Base-by-base conservation (phyloP, 805 yeast species). In the Yarrowia osloensis region DNA sequence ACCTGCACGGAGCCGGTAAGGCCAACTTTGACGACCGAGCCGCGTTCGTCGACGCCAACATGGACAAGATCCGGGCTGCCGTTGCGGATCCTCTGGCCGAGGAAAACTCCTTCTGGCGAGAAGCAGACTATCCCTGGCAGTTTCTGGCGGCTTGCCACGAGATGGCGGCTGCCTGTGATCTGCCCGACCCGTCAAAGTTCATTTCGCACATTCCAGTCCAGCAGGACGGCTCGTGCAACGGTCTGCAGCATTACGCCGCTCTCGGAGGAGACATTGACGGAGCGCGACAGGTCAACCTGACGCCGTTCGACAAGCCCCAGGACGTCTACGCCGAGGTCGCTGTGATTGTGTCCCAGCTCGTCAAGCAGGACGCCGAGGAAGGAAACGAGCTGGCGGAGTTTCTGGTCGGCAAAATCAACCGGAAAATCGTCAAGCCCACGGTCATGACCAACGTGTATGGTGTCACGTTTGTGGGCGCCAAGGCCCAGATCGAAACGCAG, bases 391-490 rank as follows among this genome's bases (percentile, higher is more conserved):
- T 72, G 29, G 82, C 83, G 4, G 55, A 74, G n/a, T 75, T 79
- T 37, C 77, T 89, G 46, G 80, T 83, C 67, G 89, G 87, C 63
- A 83, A 86, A 68, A 84, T 94, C 67, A 84, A 88, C 21, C 84
- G 99, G 72, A 94, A 94, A 75, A 88, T 95, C 54, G 97, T 95
- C 40, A 94, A 94, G 75, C 99, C 94, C 76, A 91, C 99, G 0
- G 98, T 94, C 28, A 94, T 94, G 99, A 94, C 99, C 0, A 93
- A 92, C 73, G 99, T 94, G 40, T 94, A 94, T 75, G 99, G 99
- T 73, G 99, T 94, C 13, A 94, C 99, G 0, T 91, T 85, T 74
- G 84, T 91, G 69, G 99, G 99, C 19, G 99, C 98, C 0, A 85
- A 91, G 19, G 88, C 87, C 3, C 99, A 94, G 78, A 91, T 94